These are phyloP conservation scores for Trichothecium roseum DNA, from an alignment of 2,329 filamentous ascomycete genomes.

Conservation along the genomic window DNA sequence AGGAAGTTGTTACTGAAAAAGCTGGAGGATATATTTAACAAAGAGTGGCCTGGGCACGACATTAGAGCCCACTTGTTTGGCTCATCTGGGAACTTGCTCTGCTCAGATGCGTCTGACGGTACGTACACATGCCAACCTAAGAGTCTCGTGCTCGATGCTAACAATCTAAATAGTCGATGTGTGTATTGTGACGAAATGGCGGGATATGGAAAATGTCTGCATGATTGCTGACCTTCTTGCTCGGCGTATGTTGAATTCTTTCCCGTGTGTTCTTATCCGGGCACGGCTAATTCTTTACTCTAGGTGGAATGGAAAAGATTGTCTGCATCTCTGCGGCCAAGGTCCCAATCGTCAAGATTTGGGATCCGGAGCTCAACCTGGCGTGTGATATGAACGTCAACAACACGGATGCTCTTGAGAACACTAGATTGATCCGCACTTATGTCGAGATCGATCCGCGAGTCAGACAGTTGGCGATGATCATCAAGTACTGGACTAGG, in stretches of 20 bases:
- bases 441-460: conserved; percentile 91
- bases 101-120: conserved; percentile 95
- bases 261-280: background rate
- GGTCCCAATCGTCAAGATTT: conserved; percentile 97
- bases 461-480: conserved; percentile 87
- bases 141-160: conserved; percentile 12
- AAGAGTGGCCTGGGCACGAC: conserved; percentile 82
- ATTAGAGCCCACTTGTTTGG: conserved; percentile 92
- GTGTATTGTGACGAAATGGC: conserved; percentile 89
- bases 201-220: conserved; percentile 80
- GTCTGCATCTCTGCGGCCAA: conserved; percentile 92
- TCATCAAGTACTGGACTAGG: conserved; percentile 96
- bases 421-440: conserved; percentile 94
- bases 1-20: conserved; percentile 72
- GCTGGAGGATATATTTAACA: conserved; percentile 76
- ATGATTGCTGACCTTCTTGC: conserved; percentile 78
- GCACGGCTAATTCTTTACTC: conserved; percentile 25
- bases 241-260: conserved; percentile 52
- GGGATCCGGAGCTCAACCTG: conserved; percentile 84
- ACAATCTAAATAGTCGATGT: conserved; percentile 65
- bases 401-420: conserved; percentile 88
- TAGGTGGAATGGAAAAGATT: conserved; percentile 93
- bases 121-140: conserved; percentile 20
- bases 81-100: conserved; percentile 92
- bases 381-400: conserved; percentile 99